Evolutionary conservation across 2,329 filamentous ascomycete genomes (phyloP), one percentile per base, ranked within the genome.

Genomic region (Thermoascus crustaceus): DNA sequence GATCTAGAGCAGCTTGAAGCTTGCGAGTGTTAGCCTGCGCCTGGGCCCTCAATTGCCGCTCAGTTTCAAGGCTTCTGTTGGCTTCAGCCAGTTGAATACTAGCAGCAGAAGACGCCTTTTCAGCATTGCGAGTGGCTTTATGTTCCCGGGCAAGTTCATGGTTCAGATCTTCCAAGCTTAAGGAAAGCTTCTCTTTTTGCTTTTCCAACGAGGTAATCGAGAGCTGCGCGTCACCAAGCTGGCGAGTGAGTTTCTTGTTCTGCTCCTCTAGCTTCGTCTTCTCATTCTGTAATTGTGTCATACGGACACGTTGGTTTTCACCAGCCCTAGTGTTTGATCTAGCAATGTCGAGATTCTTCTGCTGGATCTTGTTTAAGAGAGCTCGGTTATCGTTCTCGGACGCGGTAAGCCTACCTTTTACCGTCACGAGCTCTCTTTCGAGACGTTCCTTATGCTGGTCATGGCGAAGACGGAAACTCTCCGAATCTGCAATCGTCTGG

Each of bases 331-430:
- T 94, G 41, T 78, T 85, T 0, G 89, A 91, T 30, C 91, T 78
- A 25, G 89, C 89, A 58, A 98, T 93, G 55, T 98, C 89, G 5
- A 98, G 73, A 19, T 93, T 91, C 68, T 96, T 96, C 53, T 96
- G 89, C 53, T 96, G 89, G 11, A 98, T 73, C 62, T 96, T 96
- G 66, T 95, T 96, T 46, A 96, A 73, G n/a, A 98, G 69, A 4
- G 87, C 82, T 34, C 86, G 81, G 52, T 96, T 96, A 63, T 96
- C 89, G 50, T 96, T 95, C 58, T 98, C 89, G 0, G 89, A 96
- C 16, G 89, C 91, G 5, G 82, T 75, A 25, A 98, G 69, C 14
- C 89, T 81, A 41, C 88, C 88, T 58, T 91, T 94, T 47, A 95
- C 76, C 1, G 89, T 95, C 14, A 85, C 81, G 5, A 96, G 72